Evolutionary conservation across 2,329 filamentous ascomycete genomes (phyloP), one percentile per base, ranked within the genome.

Genomic region (Pyrenochaeta sp.): DNA sequence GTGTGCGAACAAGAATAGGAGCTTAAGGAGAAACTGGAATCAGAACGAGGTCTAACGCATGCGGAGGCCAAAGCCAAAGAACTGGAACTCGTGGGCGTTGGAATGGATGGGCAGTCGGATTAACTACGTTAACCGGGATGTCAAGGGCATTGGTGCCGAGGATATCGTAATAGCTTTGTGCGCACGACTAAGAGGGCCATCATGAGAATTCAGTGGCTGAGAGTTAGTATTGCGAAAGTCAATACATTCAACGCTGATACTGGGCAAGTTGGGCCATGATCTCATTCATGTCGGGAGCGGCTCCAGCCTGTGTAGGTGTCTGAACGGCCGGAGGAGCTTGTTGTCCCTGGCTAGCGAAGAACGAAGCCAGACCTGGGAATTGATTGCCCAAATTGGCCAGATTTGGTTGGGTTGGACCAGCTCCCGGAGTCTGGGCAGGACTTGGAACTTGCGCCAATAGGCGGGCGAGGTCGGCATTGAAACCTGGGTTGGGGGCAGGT

Each of bases 261-360:
- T 85, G 86, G 46, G 88, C 86, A 58, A 92, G 79, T 68, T 91
- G 88, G 13, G 89, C 88, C 85, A 93, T 90, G 50, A 93, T 91
- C 67, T 91, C 90, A 72, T 90, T 86, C 66, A 92, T 88, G 65
- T 83, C 80, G 36, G 79, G 77, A 50, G 59, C 57, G 40, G 62
- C 62, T 28, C 65, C 61, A 65, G 69, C 51, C 44, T 64, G 62
- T 39, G 69, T 61, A 37, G 72, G 71, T 32, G 67, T 71, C 52
- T 74, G 75, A 8, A 67, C 68, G 42, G 72, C 71, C n/a, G 73
- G 75, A 30, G 66, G 65, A 30, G 65, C 54, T 37, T 61, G 50
- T 47, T 68, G 69, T 25, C 56, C 50, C 24, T 73, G 72, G 42
- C 58, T 68, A 24, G 64, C 65, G 22, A 76, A 59, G 12, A 75